phyloP scores from a whole-genome alignment of 2,329 filamentous ascomycete species.

The Colletotrichum aenigma region DNA sequence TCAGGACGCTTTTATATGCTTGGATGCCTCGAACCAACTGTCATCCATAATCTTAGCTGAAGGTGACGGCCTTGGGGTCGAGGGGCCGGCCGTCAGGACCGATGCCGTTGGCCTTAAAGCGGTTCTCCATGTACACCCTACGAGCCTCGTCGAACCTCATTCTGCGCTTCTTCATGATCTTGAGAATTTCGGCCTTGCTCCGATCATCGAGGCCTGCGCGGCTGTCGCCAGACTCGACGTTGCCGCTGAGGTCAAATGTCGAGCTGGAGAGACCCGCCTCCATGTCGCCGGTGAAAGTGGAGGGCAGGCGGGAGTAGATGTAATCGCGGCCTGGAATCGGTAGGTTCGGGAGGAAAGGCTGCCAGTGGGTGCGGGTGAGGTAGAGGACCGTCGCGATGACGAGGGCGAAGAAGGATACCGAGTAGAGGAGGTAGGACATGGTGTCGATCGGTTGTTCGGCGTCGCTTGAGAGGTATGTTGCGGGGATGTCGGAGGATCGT shows the following conservation, averaged over 20 bases:
- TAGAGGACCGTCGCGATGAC: conserved; percentile 77
- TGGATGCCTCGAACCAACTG: background rate
- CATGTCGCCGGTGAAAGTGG: conserved; percentile 81
- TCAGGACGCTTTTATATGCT: background rate
- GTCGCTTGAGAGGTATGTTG: background rate
- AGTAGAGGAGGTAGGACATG: conserved; percentile 86
- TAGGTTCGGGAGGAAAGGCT: conserved; percentile 68
- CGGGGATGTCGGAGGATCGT: background rate
- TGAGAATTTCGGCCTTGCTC: conserved; percentile 81
- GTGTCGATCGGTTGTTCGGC: conserved; percentile 23
- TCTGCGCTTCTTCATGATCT: conserved; percentile 86
- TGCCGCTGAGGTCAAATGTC: conserved; percentile 82
- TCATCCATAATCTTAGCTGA: conserved; percentile 57
- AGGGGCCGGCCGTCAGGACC: conserved; percentile 84
- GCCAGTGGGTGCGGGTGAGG: conserved; percentile 80
- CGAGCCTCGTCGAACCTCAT: conserved; percentile 92
- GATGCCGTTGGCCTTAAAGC: conserved; percentile 88
- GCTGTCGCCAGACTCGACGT: conserved; percentile 79
- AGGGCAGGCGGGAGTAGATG: conserved; percentile 79
- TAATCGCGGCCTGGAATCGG: conserved; percentile 60
- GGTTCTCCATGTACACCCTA: conserved; percentile 81
- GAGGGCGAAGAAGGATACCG: conserved; percentile 73
- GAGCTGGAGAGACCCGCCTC: conserved; percentile 84
- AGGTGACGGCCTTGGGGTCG: conserved; percentile 96
- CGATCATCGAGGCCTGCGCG: conserved; percentile 81